A percentile compares a stretch with the other conserved stretches of the same genome.
Evolutionary conservation across 192 early-diverging fungal genomes (phyloP).

Genomic region (Coemansia sp.): DNA sequence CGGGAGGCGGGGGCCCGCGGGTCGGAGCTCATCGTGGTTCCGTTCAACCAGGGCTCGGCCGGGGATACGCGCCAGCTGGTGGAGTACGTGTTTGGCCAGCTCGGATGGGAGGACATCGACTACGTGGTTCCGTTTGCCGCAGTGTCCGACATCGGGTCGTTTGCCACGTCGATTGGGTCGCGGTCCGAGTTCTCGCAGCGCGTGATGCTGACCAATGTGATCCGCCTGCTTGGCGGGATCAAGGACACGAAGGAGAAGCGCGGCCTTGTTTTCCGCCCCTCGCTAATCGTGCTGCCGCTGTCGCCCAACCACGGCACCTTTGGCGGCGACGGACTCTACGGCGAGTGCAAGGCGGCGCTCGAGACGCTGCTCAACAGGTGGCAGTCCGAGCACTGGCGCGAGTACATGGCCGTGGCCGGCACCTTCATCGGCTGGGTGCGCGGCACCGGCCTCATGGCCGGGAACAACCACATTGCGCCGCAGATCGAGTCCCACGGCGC

Average conservation of each 20-base stretch:
- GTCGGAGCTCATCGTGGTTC: constrained; percentile 80
- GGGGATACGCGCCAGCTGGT: constrained; percentile 75
- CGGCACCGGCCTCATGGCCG: constrained; percentile 88
- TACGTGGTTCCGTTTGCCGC: constrained; percentile 93
- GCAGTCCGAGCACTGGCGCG: constrained; percentile 83
- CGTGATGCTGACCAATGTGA: constrained; percentile 90
- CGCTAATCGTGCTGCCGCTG: constrained; percentile 82
- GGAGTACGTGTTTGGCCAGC: constrained; percentile 70
- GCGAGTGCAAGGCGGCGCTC: constrained; percentile 88
- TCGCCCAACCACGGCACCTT: constrained; percentile 96
- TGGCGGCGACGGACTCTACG: constrained; percentile 88
- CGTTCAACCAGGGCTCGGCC: constrained; percentile 88
- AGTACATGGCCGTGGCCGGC: constrained; percentile 83
- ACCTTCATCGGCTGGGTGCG: constrained; percentile 96
- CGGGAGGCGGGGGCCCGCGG: constrained; percentile 81
- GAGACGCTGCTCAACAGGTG: constrained; percentile 90
- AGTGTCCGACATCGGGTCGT: constrained; percentile 81
- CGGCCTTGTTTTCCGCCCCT: constrained; percentile 78
- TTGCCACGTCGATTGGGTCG: constrained; percentile 75
- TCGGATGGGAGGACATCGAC: constrained; percentile 81
- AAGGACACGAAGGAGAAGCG: constrained; percentile 79
- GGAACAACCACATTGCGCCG: constrained; percentile 83
- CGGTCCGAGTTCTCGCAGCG: constrained; percentile 87
- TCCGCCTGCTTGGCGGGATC: constrained; percentile 81
- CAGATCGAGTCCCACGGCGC: constrained; percentile 84